phyloP scores from a whole-genome alignment of 176 grass and related monocot genomes.

The Melocanna baccifera region DNA sequence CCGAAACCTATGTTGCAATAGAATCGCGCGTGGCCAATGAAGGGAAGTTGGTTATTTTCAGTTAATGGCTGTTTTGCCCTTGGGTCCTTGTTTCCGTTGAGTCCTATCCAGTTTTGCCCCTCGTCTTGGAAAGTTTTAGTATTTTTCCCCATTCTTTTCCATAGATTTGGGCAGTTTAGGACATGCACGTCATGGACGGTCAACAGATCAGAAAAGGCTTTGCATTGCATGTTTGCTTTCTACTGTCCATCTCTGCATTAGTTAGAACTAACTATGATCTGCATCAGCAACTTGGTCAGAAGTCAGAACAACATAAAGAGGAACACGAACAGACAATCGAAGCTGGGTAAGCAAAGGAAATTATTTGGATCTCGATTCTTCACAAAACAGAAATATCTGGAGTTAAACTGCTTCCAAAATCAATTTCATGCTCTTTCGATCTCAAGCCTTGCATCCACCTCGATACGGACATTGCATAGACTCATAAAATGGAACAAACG shows the following conservation, averaged over 20 bases:
- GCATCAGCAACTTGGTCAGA: background rate
- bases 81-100: background rate
- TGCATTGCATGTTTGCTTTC: background rate
- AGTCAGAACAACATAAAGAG: background rate
- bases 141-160: background rate
- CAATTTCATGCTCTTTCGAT: background rate
- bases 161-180: background rate
- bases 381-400: background rate
- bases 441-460: background rate
- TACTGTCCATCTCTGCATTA: background rate
- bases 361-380: background rate
- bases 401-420: background rate
- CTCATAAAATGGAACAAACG: background rate
- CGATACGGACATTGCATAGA: background rate
- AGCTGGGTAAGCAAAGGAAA: background rate
- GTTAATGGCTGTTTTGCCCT: slow-evolving; percentile 30
- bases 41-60: slow-evolving; percentile 39
- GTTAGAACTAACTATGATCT: background rate
- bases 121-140: background rate
- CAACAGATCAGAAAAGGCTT: background rate
- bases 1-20: slow-evolving; percentile 2
- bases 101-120: background rate
- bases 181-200: background rate
- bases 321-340: background rate
- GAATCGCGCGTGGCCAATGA: slow-evolving; percentile 22